Evolutionary conservation across 2,329 filamentous ascomycete genomes (phyloP).

Genomic region (Fusarium newnesense): DNA sequence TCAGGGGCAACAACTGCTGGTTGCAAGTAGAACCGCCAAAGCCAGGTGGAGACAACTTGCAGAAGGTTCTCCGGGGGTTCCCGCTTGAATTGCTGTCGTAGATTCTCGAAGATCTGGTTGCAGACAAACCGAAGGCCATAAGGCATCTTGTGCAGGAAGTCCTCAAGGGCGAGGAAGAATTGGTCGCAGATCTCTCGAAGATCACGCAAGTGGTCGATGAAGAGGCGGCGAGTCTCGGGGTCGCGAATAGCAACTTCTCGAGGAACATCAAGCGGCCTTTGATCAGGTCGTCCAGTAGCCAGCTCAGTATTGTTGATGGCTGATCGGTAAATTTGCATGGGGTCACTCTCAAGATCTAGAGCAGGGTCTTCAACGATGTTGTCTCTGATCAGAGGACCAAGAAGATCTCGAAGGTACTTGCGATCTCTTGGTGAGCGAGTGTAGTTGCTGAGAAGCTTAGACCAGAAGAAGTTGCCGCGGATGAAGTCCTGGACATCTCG

Average conservation of each 20-base stretch:
- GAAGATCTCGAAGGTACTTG: constrained; percentile 88
- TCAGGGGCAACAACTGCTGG: constrained; percentile 91
- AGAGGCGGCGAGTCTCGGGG: constrained; percentile 88
- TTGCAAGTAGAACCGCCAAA: constrained; percentile 94
- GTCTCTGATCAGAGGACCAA: constrained; percentile 86
- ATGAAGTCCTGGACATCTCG: constrained; percentile 83
- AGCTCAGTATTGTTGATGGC: constrained; percentile 98
- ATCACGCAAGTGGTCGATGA: constrained; percentile 94
- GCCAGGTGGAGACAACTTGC: constrained; percentile 87
- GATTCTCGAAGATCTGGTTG: constrained; percentile 82
- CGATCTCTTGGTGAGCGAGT: constrained; percentile 90
- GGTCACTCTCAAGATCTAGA: constrained; percentile 94
- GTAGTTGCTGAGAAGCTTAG: constrained; percentile 86
- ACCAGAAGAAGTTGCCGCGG: constrained; percentile 93
- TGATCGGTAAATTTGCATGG: constrained; percentile 95
- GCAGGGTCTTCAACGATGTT: constrained; percentile 93
- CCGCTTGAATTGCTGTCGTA: constrained; percentile 80
- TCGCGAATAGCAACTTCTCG: constrained; percentile 96
- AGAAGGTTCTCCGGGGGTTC: constrained; percentile 82
- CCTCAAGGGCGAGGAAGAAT: constrained; percentile 84
- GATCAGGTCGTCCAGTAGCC: constrained; percentile 85
- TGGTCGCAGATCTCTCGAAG: constrained; percentile 94
- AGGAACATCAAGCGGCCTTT: constrained; percentile 83
- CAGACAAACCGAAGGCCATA: constrained; percentile 92
- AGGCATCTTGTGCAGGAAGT: constrained; percentile 86